Evolutionary conservation across 2,329 filamentous ascomycete species (phyloP).

Genomic region (Botrytis sinoallii): DNA sequence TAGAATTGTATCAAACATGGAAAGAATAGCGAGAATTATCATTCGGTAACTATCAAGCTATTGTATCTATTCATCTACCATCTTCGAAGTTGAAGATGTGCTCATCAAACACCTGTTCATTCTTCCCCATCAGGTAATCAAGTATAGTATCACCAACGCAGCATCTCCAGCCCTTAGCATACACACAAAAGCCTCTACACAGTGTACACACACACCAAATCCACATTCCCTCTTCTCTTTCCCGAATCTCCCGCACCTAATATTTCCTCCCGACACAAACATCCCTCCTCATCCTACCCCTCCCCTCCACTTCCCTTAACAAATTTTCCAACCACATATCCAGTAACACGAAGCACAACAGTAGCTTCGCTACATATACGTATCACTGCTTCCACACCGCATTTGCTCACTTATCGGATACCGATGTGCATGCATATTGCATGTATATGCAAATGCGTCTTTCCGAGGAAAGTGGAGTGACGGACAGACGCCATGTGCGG

Average conservation of each 20-base stretch:
- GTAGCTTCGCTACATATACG: background rate
- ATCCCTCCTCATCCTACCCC: background rate
- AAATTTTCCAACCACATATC: background rate
- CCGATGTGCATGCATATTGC: background rate
- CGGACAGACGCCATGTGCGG: slow-evolving; percentile 10
- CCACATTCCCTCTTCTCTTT: background rate
- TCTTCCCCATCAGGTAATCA: background rate
- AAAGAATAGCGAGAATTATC: background rate
- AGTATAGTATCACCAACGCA: background rate
- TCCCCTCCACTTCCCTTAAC: background rate
- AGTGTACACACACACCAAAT: background rate
- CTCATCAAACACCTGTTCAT: background rate
- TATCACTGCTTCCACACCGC: too few relatives aligned
- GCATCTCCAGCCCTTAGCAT: background rate
- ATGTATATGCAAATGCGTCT: background rate
- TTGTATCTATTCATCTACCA: too few relatives aligned
- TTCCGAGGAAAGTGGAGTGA: background rate
- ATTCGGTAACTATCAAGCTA: background rate
- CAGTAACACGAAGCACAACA: background rate
- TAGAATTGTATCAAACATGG: background rate
- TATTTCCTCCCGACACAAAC: background rate
- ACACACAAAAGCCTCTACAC: background rate
- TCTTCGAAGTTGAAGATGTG: background rate
- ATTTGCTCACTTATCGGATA: background rate
- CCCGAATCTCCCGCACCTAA: background rate